Base-by-base conservation (phyloP, 2,329 filamentous ascomycete species). In the Scedosporium aurantiacum region DNA sequence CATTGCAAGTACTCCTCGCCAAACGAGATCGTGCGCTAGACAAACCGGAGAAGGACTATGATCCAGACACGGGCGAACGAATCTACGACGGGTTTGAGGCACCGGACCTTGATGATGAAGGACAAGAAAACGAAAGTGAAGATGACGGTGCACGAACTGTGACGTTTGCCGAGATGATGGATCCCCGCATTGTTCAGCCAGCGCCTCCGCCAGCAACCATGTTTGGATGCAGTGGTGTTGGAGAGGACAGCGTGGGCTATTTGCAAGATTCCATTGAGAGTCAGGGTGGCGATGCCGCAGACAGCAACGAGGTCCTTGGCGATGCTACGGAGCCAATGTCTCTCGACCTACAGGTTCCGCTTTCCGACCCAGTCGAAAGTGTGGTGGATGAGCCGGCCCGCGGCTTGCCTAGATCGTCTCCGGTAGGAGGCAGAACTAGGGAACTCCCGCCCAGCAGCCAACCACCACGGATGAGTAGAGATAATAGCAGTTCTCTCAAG, bases 81-180 rank as follows among this genome's bases (percentile, higher is more conserved):
- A 73, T 90, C 8, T 96, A 93, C 67, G 85, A 82, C 64, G 60
- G 60, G 6, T 94, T 95, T 65, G 90, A 95, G 67, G 85, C 85
- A 66, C 87, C 87, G 0, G 75, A 83, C 32, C 12, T 10, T 6
- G 80, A 85, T 5, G 82, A 84, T 10, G 84, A 85, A 0, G 81
- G 82, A 0, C 78, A 78, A 0, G 78, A 78, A 1, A 76, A 78
- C 41, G 82, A 82, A 0, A 81, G 87, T 61, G 82, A 82, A 0
- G 81, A 87, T 61, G 79, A 86, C 63, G 88, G 88, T 1, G 76
- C 81, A 57, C 79, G 85, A n/a, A 78, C 78, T 5, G 63, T 91
- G 32, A 67, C 71, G 0, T 87, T 88, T 72, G 70, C 70, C 2
- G 85, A 90, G 23, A 77, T 94, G 69, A 79, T 84, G 43, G 86